phyloP scores from a whole-genome alignment of 1,284 basidiomycete genomes.

The Tylopilus sp. region DNA sequence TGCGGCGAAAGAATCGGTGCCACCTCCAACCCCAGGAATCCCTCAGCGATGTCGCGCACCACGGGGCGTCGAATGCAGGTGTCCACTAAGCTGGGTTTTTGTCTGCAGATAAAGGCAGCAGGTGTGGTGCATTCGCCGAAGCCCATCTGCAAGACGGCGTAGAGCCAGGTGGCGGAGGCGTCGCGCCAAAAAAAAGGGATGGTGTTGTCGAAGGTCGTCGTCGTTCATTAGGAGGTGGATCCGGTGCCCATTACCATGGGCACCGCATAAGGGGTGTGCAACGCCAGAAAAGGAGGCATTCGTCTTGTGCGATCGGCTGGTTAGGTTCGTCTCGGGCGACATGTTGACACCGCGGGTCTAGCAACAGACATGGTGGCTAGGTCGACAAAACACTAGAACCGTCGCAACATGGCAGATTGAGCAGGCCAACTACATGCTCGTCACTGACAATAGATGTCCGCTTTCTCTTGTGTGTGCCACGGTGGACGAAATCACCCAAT shows the following conservation, averaged over 20 bases:
- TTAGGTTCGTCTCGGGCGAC: slow-evolving; percentile 44
- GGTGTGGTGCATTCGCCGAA: slow-evolving; percentile 42
- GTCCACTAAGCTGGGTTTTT: slow-evolving; percentile 38
- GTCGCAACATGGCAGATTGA: too few species aligned
- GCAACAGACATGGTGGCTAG: too few species aligned
- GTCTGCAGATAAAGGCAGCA: slow-evolving; percentile 36
- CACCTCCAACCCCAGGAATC: slow-evolving; percentile 43
- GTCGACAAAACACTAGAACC: too few species aligned
- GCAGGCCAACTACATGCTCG: too few species aligned
- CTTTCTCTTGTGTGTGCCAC: too few species aligned
- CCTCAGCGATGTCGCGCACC: slow-evolving; percentile 34
- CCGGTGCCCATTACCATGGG: slow-evolving; percentile 36
- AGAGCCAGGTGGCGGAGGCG: slow-evolving; percentile 40
- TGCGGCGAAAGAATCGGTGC: slow-evolving; percentile 37
- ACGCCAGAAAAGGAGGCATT: slow-evolving; percentile 35
- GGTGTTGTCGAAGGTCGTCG: slow-evolving; percentile 45
- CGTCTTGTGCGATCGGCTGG: slow-evolving; percentile 37
- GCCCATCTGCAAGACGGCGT: slow-evolving; percentile 39
- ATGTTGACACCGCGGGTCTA: too few species aligned
- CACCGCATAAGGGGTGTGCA: slow-evolving; percentile 40
- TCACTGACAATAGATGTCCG: too few species aligned
- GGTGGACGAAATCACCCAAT: too few species aligned
- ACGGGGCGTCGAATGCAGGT: slow-evolving; percentile 37
- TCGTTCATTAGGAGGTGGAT: slow-evolving; percentile 40
- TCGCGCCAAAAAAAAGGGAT: slow-evolving; percentile 36